These are phyloP conservation scores for Russula compacta DNA, from an alignment of 768 basidiomycete genomes.

Conservation along the genomic window DNA sequence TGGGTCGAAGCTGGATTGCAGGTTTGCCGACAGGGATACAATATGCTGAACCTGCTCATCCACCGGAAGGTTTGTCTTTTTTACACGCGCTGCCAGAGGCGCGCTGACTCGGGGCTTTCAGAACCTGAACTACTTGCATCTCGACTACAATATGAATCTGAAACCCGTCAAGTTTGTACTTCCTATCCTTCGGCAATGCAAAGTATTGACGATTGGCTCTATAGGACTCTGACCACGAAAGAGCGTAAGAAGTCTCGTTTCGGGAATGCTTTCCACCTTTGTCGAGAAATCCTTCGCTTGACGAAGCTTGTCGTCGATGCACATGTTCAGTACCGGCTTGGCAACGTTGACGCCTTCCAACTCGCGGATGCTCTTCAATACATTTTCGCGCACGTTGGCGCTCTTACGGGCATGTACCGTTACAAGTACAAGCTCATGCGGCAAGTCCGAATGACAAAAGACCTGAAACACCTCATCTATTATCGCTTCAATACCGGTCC, in stretches of 20 bases:
- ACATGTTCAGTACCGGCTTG: constrained; percentile 96
- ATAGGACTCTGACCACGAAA: constrained; percentile 92
- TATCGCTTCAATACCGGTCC: constrained; percentile 99
- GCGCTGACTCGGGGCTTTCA: constrained; percentile 24
- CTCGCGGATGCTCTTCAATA: constrained; percentile 97
- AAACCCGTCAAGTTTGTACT: constrained; percentile 76
- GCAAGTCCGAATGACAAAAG: constrained; percentile 99
- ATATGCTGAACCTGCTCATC: constrained; percentile 97
- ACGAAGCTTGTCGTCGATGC: constrained; percentile 99
- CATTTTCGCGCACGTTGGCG: constrained; percentile 95
- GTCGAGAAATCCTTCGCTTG: constrained; percentile 93
- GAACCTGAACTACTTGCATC: constrained; percentile 89
- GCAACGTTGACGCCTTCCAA: constrained; percentile 98
- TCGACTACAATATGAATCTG: constrained; percentile 98
- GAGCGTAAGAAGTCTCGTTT: constrained; percentile 99
- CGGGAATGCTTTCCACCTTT: constrained; percentile 97
- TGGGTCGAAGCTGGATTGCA: constrained; percentile 99
- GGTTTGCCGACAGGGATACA: constrained; percentile 97
- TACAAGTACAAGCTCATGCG: constrained; percentile 99
- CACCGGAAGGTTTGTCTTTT: constrained; percentile 74
- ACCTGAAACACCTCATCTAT: constrained; percentile 96
- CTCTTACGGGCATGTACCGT: constrained; percentile 98
- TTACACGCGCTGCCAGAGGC: background rate
- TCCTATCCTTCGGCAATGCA: background rate
- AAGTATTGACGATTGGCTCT: constrained; percentile 20